Base-by-base conservation (phyloP, 2,329 filamentous ascomycete genomes). In the Dactylonectria macrodidyma region DNA sequence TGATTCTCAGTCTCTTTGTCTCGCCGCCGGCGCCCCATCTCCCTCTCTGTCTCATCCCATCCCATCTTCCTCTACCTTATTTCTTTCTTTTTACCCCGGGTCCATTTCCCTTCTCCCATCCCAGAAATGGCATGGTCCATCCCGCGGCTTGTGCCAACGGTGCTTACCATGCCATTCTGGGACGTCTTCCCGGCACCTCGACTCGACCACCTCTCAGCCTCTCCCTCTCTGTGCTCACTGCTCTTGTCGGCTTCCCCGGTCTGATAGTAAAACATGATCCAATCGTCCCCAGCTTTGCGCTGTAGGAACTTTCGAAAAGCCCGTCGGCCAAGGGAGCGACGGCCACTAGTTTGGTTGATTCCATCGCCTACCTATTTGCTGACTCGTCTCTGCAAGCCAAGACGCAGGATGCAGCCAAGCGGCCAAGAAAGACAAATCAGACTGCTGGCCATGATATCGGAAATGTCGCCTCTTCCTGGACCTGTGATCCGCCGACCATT, bases 341-440 rank as follows among this genome's bases (percentile, higher is more conserved):
- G 41, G 41, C 41, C 41, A 6, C 41, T n/a, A 44, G n/a, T 44
- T 44, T n/a, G n/a, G n/a, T 44, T 44, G 16, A 14, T 8, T n/a
- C 5, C 16, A 44, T 8, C 41, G 38, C 11, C 12, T 2, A 6
- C 38, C 38, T 16, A 41, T 41, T 44, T 44, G 14, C 41, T 44
- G 38, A 5, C 3, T 16, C 12, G 54, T 54, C 59, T 61, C 44
- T 60, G 2, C 36, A 54, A 22, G 57, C 34, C 55, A 19, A 47
- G 46, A 19, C 46, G 22, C 19, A 19, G 19, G 19, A 19, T 19
- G 19, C 19, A 14, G 22, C 47, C 47, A 33, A 19, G 48, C 8
- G 4, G 48, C 48, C 48, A 33, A 34, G 30, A 44, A 26, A 22
- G 50, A 30, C 30, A n/a, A 51, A 26, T 26, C 47, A 51, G 4